Conservation (phyloP, 1,139 yeast genomes). For the Meyerozyma guilliermondii region DNA sequence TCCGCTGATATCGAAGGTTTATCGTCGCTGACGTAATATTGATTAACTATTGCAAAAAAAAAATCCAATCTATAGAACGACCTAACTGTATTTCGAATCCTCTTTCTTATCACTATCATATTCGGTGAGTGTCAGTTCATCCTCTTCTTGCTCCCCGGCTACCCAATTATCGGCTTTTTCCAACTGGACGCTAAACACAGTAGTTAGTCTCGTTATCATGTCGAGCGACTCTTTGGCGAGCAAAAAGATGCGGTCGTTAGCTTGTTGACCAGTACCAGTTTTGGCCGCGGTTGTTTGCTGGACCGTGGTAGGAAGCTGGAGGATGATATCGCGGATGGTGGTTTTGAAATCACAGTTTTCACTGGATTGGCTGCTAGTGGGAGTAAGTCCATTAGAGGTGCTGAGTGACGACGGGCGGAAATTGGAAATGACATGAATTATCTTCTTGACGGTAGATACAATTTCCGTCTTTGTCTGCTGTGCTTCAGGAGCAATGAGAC, state of each 20-base stretch:
- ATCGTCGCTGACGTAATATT: not conserved
- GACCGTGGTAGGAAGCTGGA: constrained; percentile 57
- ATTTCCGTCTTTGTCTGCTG: constrained; percentile 72
- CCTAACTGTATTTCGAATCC: not conserved
- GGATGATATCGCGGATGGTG: constrained; percentile 73
- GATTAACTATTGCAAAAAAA: not conserved
- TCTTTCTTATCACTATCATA: constrained; percentile 2
- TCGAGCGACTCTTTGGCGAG: constrained; percentile 87
- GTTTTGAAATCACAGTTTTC: constrained; percentile 38
- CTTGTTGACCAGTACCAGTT: constrained; percentile 25
- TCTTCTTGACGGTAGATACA: constrained; percentile 82
- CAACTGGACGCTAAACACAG: constrained; percentile 78
- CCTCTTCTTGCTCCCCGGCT: constrained; percentile 34
- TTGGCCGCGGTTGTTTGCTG: constrained; percentile 24
- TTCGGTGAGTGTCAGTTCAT: not conserved
- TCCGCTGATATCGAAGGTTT: too few relatives aligned
- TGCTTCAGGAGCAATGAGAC: constrained; percentile 16
- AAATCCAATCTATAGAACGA: not conserved
- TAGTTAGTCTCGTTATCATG: constrained; percentile 78
- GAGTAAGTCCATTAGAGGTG: constrained; percentile 12
- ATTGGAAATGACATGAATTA: constrained; percentile 78
- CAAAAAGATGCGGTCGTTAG: constrained; percentile 63
- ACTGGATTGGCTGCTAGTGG: constrained; percentile 5
- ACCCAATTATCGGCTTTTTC: constrained; percentile 85
- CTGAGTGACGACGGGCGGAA: constrained; percentile 69